phyloP scores from a whole-genome alignment of 306 rosid species.

The Glycine latifolia region DNA sequence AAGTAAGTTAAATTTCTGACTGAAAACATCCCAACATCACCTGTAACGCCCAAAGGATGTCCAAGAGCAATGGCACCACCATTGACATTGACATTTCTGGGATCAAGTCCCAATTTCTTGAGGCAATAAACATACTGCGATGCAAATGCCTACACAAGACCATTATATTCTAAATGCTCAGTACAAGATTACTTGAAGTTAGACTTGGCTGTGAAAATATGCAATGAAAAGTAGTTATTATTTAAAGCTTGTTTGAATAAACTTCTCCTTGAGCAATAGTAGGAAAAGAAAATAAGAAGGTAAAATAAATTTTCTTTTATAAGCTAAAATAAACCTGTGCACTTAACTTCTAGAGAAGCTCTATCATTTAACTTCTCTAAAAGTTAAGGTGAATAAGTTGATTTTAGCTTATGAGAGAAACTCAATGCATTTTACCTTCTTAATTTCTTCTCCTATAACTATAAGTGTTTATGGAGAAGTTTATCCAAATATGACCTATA shows the following conservation, averaged over 20 bases:
- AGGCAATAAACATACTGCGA: slow-evolving; percentile 82
- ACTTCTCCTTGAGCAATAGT: neutral
- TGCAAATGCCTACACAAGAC: slow-evolving; percentile 82
- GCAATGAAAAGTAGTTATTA: neutral
- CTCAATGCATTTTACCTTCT: neutral
- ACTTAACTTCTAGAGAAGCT: neutral
- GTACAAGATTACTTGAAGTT: slow-evolving; percentile 12
- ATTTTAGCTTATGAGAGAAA: neutral
- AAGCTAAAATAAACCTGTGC: neutral
- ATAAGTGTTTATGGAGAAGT: neutral
- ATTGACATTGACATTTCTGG: slow-evolving; percentile 78
- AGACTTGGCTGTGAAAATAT: slow-evolving; percentile 2
- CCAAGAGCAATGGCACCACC: slow-evolving; percentile 97
- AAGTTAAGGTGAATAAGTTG: neutral
- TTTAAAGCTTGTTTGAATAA: neutral
- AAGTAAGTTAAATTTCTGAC: neutral
- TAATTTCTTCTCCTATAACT: neutral
- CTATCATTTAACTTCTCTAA: neutral
- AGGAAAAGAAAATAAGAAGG: neutral
- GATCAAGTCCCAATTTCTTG: slow-evolving; percentile 86
- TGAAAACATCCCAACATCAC: slow-evolving; percentile 46
- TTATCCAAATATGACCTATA: neutral
- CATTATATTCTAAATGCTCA: slow-evolving; percentile 5
- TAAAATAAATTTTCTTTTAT: neutral
- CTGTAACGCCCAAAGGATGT: slow-evolving; percentile 96